A percentile compares a stretch with the other conserved stretches of the same genome.
Evolutionary conservation across 495 filamentous ascomycete species (phyloP).

Genomic region (Neurospora sp.): DNA sequence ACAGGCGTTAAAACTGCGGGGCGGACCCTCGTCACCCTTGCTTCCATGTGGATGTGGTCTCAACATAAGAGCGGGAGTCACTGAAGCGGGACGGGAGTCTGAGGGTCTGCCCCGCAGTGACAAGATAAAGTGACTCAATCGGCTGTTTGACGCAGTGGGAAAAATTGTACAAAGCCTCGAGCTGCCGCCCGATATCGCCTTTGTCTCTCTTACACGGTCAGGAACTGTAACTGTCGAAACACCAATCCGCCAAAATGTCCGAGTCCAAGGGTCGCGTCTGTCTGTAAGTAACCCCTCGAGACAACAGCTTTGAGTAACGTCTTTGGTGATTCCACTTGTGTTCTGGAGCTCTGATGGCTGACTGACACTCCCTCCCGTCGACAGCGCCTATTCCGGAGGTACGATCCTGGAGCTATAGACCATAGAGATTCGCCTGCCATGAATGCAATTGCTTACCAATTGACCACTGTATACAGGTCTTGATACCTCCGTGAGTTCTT

Average conservation of each 20-base stretch:
- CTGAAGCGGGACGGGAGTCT: background rate
- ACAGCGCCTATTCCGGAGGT: conserved; percentile 38
- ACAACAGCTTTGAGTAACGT: background rate
- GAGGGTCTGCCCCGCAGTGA: background rate
- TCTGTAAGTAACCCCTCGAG: conserved; percentile 25
- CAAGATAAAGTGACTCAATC: background rate
- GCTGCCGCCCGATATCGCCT: background rate
- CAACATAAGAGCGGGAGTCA: too few relatives aligned
- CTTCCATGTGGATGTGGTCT: background rate
- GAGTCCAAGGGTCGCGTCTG: conserved; percentile 36
- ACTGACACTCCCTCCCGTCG: conserved; percentile 7
- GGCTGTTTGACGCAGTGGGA: background rate
- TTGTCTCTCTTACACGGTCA: background rate
- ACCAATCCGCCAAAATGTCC: conserved; percentile 11
- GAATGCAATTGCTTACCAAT: conserved; percentile 5
- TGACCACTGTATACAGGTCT: conserved; percentile 33
- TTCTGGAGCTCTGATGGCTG: background rate
- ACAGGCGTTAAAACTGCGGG: background rate
- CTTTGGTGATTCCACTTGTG: background rate
- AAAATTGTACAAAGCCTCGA: background rate
- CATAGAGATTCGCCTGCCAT: background rate
- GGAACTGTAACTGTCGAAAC: background rate
- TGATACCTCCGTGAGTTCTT: conserved; percentile 46
- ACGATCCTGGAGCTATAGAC: conserved; percentile 3
- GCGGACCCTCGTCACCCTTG: background rate